phyloP scores from a whole-genome alignment of 345 rosid genomes.

The Populus davidiana region DNA sequence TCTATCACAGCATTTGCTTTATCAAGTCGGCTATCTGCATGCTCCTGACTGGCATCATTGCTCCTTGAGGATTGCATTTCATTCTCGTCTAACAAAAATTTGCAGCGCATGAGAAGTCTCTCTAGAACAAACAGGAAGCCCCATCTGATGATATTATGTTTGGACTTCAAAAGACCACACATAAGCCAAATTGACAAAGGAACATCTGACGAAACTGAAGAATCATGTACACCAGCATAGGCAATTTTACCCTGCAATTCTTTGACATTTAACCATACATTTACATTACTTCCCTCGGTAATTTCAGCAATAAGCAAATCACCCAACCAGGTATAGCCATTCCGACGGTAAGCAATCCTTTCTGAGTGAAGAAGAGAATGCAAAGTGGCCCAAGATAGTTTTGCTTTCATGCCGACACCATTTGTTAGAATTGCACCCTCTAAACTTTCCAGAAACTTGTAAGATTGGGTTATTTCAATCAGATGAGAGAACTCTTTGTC shows the following conservation, averaged over 20 bases:
- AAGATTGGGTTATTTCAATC: constrained; percentile 71
- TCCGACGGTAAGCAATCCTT: constrained; percentile 69
- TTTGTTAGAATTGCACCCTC: constrained; percentile 38
- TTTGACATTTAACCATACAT: constrained; percentile 69
- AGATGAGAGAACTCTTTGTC: constrained; percentile 80
- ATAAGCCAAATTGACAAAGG: constrained; percentile 80
- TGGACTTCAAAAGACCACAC: constrained; percentile 94
- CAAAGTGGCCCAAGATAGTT: constrained; percentile 77
- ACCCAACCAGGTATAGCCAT: constrained; percentile 92
- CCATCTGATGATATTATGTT: constrained; percentile 65
- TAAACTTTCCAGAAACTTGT: constrained; percentile 58
- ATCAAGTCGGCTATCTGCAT: constrained; percentile 61
- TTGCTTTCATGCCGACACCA: constrained; percentile 50
- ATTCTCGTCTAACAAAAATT: constrained; percentile 83
- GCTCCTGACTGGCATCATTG: constrained; percentile 38
- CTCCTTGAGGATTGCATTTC: constrained; percentile 56
- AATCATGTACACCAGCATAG: constrained; percentile 62
- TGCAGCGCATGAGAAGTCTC: constrained; percentile 95
- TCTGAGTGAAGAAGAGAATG: constrained; percentile 97
- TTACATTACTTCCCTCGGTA: constrained; percentile 55
- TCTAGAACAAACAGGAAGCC: constrained; percentile 85
- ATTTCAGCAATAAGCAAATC: constrained; percentile 94
- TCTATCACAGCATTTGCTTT: constrained; percentile 94
- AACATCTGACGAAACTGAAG: constrained; percentile 60
- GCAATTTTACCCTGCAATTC: constrained; percentile 66